phyloP scores from a whole-genome alignment of 2,329 filamentous ascomycete species.

The Hyphodiscus sp. region DNA sequence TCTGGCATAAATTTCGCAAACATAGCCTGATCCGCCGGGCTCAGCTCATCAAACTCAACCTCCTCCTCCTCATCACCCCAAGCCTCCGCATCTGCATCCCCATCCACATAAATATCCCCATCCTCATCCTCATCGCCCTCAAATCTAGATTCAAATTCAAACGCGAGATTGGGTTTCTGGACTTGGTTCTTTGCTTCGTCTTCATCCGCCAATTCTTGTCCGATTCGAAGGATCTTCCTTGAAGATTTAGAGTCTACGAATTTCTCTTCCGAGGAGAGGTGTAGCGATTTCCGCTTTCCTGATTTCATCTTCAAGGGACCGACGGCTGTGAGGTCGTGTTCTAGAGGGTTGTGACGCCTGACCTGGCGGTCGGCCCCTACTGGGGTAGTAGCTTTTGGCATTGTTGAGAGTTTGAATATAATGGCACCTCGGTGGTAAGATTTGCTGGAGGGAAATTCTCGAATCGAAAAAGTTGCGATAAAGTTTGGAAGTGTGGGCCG shows the following conservation, averaged over 20 bases:
- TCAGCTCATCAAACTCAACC: conserved; percentile 47
- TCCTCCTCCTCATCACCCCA: conserved; percentile 83
- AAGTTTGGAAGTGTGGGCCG: neutral
- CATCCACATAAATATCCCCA: conserved; percentile 33
- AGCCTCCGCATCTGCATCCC: conserved; percentile 52
- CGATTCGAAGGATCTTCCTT: conserved; percentile 80
- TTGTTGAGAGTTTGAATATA: conserved; percentile 31
- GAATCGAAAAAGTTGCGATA: conserved; percentile 14
- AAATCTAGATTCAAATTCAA: conserved; percentile 74
- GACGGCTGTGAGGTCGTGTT: conserved; percentile 74
- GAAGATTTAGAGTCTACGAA: conserved; percentile 88
- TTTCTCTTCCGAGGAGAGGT: conserved; percentile 54
- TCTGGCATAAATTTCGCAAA: conserved; percentile 85
- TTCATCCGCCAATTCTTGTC: conserved; percentile 81
- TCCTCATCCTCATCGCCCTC: conserved; percentile 46
- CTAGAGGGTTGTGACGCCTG: conserved; percentile 82
- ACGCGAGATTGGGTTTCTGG: conserved; percentile 53
- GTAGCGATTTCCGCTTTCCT: conserved; percentile 57
- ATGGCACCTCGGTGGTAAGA: neutral
- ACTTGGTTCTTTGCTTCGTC: conserved; percentile 48
- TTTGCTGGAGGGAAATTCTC: no score
- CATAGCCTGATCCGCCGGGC: conserved; percentile 74
- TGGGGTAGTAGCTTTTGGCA: conserved; percentile 72
- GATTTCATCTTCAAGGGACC: conserved; percentile 68
- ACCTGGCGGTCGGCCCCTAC: conserved; percentile 48